Evolutionary conservation across 1,284 basidiomycete species (phyloP), one percentile per base, ranked within the genome.

Genomic region (Amylostereum areolatum): DNA sequence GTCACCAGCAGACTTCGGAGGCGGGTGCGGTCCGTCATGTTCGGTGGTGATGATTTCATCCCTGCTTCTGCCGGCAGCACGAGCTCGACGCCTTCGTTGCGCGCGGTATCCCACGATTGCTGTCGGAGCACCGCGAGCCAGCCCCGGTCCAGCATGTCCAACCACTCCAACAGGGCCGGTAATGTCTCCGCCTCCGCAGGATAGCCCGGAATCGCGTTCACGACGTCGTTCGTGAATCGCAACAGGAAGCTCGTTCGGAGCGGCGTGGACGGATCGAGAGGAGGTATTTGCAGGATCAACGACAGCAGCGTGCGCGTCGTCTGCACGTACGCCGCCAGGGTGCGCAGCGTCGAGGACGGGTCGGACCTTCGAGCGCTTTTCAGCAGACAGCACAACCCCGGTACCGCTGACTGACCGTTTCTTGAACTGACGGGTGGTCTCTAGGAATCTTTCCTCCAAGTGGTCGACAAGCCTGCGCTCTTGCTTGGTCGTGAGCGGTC

Each of bases 221-320:
- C 67, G 12, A 78, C 69, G 44, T 89, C 85, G 50, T 78, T 78
- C 2, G 83, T 86, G n/a, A 88, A 68, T 25, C 80, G 80, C 29
- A 89, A 77, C 18, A 89, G 70, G 51, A 81, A 77, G 1, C 78
- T 71, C 4, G 71, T 80, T 6, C 87, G 77, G 7, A 89, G 69
- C 8, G 79, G 68, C 1, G 80, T 76, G 2, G 85, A 87, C 1
- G 82, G 80, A 50, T 80, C 76, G 10, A 85, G 62, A 12, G 85
- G 85, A 0, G 85, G 86, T 43, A 88, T 84, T 59, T 83, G 83
- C 11, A 89, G 68, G 42, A 85, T 72, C 45, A 89, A 61, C 0
- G 74, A 71, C 25, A 89, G 66, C 12, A 89, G 65, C 37, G 66
- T 67, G 37, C 75, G 78, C 18, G 75, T 69, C 5, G 78, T 74